Conservation (phyloP, 768 basidiomycete species). For the Psilocybe azurescens region DNA sequence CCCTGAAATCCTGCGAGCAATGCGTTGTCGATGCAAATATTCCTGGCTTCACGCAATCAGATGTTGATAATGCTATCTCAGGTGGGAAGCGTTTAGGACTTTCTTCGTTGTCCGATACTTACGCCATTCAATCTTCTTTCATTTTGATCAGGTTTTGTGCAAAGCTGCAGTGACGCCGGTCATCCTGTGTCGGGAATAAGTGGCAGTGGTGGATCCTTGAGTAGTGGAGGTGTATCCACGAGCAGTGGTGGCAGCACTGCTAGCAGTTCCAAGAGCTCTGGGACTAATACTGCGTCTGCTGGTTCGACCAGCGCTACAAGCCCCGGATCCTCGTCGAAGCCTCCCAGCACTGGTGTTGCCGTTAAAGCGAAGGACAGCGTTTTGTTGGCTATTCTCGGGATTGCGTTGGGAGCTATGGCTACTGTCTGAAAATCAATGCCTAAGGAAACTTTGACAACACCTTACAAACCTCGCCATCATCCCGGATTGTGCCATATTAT, state of each 20-base stretch:
- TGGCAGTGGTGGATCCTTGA: neutral
- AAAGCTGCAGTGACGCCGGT: conserved; percentile 15
- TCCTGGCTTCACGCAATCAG: conserved; percentile 15
- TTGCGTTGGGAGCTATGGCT: too few species aligned
- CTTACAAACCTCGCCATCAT: too few species aligned
- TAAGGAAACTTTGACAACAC: too few species aligned
- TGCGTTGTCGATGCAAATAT: conserved; percentile 15
- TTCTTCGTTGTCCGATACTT: neutral
- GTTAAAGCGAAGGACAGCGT: neutral
- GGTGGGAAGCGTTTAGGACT: conserved; percentile 4
- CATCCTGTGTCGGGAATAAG: conserved; percentile 12
- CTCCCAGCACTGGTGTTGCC: neutral
- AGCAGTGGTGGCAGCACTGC: neutral
- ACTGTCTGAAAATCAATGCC: too few species aligned
- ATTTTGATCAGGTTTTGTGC: conserved; percentile 7
- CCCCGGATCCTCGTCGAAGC: neutral
- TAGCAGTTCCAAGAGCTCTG: neutral
- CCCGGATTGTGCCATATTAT: too few species aligned
- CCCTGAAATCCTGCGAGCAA: conserved; percentile 15
- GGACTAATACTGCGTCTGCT: neutral
- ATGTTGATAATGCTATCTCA: conserved; percentile 11
- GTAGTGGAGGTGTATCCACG: neutral
- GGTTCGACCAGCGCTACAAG: neutral
- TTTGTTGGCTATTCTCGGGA: too few species aligned
- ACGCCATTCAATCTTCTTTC: neutral